Percentiles rank a stretch among this genome's conserved stretches.
These are phyloP conservation scores for Penicillium longicatenatum DNA, from an alignment of 495 filamentous ascomycete species.

Conservation along the genomic window DNA sequence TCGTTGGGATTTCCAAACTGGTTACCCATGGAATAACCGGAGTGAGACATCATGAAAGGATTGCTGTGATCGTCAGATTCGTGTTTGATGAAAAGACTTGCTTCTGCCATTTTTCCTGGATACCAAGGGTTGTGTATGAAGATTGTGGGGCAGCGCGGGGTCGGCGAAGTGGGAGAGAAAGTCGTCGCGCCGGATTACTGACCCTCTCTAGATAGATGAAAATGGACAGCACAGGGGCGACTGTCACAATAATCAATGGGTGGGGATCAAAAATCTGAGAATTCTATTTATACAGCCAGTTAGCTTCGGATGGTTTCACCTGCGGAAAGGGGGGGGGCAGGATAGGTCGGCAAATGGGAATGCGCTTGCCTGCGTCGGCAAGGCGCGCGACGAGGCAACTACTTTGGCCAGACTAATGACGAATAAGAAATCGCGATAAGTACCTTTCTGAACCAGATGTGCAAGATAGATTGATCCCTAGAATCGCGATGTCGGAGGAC, in stretches of 20 bases:
- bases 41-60: slow-evolving; percentile 56
- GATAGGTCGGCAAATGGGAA: slow-evolving; percentile 14
- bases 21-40: slow-evolving; percentile 62
- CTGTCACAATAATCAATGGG: slow-evolving; percentile 7
- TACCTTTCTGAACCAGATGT: slow-evolving; percentile 13
- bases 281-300: slow-evolving; percentile 11
- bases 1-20: slow-evolving; percentile 67
- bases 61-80: slow-evolving; percentile 69
- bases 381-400: slow-evolving; percentile 20
- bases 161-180: slow-evolving; percentile 21
- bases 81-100: slow-evolving; percentile 73
- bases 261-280: slow-evolving; percentile 10
- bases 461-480: neutral
- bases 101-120: slow-evolving; percentile 37
- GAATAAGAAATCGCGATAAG: slow-evolving; percentile 7
- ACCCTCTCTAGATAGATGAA: slow-evolving; percentile 25
- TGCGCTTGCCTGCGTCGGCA: slow-evolving; percentile 10
- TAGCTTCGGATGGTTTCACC: slow-evolving; percentile 12
- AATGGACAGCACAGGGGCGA: slow-evolving; percentile 12
- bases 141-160: slow-evolving; percentile 17
- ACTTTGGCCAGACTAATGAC: neutral
- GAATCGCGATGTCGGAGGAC: neutral
- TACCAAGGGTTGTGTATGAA: slow-evolving; percentile 4
- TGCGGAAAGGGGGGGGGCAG: neutral
- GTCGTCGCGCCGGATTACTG: slow-evolving; percentile 26